A percentile compares a stretch with the other conserved stretches of the same genome.
These are phyloP conservation scores for Leccinellum luteum DNA, from an alignment of 768 basidiomycete genomes.

Conservation along the genomic window DNA sequence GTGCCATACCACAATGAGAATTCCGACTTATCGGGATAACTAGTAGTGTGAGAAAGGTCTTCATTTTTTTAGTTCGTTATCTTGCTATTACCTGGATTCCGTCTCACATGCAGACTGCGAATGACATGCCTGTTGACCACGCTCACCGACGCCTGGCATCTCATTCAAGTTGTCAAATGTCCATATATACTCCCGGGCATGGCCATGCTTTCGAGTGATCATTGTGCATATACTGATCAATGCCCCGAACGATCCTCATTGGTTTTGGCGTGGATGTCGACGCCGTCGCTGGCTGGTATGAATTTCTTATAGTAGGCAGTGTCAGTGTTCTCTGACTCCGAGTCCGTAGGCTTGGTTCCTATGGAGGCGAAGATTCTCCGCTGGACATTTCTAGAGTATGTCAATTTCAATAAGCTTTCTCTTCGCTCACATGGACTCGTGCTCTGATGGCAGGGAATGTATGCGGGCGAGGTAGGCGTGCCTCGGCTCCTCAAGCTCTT, in stretches of 20 bases:
- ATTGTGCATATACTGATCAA: slow-evolving; percentile 20
- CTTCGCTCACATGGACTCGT: neutral
- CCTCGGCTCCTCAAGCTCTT: slow-evolving; percentile 70
- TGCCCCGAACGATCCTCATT: slow-evolving; percentile 56
- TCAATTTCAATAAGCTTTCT: neutral
- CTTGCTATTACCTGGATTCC: neutral
- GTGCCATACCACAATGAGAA: neutral
- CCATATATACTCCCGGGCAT: neutral
- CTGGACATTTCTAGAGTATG: slow-evolving; percentile 62
- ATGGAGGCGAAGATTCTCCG: slow-evolving; percentile 72
- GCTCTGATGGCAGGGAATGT: slow-evolving; percentile 48
- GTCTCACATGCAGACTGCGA: neutral
- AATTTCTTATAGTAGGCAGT: neutral
- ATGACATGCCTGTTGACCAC: neutral
- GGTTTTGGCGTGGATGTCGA: slow-evolving; percentile 75
- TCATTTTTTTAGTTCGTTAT: neutral
- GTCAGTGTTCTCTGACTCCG: neutral
- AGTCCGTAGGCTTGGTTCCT: slow-evolving; percentile 58
- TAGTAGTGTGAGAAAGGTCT: neutral
- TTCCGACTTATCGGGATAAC: neutral
- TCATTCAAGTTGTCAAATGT: neutral
- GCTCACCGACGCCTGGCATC: neutral
- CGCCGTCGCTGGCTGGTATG: slow-evolving; percentile 70
- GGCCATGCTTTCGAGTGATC: neutral
- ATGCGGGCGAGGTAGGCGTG: slow-evolving; percentile 71